Base-by-base conservation (phyloP, 805 yeast species). In the Brettanomyces nanus region DNA sequence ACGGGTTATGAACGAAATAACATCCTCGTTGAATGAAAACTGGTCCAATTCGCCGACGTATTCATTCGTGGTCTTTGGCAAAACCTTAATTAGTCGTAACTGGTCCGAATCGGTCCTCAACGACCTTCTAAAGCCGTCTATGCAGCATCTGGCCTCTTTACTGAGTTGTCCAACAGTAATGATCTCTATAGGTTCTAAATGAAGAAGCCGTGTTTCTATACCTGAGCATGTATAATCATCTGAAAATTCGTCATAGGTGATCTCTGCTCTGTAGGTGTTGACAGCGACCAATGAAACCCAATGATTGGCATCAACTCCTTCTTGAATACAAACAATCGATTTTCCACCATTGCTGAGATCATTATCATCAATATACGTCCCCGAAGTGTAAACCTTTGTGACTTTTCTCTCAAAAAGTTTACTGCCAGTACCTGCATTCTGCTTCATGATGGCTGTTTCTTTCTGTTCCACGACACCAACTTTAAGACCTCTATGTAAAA, bases 401-500 rank as follows among this genome's bases (percentile, higher is more conserved):
- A 92, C 59, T 44, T 74, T 62, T 33, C 97, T 63, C 36, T 71
- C 72, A 58, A 90, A 85, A 2, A 87, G 69, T 19, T 68, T 65
- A 22, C 69, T 61, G n/a, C 36, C 38, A 38, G 72, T 73, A 4
- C 72, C 57, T 3, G 73, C 59, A 22, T 57, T 58, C 5, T 72
- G 68, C 50, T 85, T 85, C 11, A 85, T 65, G 0, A 86, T 85
- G 2, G 86, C 80, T 0, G 90, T 75, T 53, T 90, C 97, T 4
- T 74, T 53, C 52, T 92, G 97, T 51, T 81, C 80, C 0, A 89
- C 92, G 2, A 92, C 75, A 0, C 94, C 97, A 3, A 92, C 85
- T 53, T 83, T 89, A 42, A 75, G 62, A 0, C 96, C 95, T 38
- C 65, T 66, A 28, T 71, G 73, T 4, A 92, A 66, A 14, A 90